phyloP scores from a whole-genome alignment of 768 basidiomycete genomes.

The Psilocybe cubensis region DNA sequence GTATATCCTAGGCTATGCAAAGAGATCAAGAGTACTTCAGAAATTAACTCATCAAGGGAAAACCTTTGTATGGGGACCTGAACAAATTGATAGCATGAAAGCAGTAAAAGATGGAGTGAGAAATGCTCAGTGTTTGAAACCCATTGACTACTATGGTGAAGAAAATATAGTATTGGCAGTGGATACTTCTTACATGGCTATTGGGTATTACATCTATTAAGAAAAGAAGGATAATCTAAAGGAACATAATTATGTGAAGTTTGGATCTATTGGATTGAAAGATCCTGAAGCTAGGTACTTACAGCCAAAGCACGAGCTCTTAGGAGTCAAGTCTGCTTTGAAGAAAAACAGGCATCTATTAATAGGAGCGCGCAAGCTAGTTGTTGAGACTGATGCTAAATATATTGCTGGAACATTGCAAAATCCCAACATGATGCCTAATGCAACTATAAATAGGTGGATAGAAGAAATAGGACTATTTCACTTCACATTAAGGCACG shows the following conservation, averaged over 20 bases:
- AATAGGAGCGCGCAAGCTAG: conserved; percentile 29
- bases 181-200: conserved; percentile 35
- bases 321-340: conserved; percentile 32
- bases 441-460: conserved; percentile 39
- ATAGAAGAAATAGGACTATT: conserved; percentile 35
- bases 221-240: conserved; percentile 21
- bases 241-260: conserved; percentile 28
- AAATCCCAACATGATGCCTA: conserved; percentile 36
- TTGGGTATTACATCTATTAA: conserved; percentile 43
- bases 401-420: conserved; percentile 39
- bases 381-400: conserved; percentile 33
- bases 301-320: conserved; percentile 45
- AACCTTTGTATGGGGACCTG: conserved; percentile 3
- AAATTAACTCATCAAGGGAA: conserved; percentile 24
- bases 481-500: conserved; percentile 34
- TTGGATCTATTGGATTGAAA: conserved; percentile 42
- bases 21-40: conserved; percentile 14
- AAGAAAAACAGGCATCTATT: conserved; percentile 20
- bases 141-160: conserved; percentile 32
- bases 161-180: conserved; percentile 34
- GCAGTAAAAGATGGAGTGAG: conserved; percentile 25
- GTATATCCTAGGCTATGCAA: conserved; percentile 28
- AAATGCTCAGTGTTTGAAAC: conserved; percentile 2
- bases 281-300: conserved; percentile 35
- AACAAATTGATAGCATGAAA: conserved; percentile 5